Percentiles rank a stretch among this genome's conserved stretches.
Conservation (phyloP, 805 yeast genomes). For the Saccharomycopsis vini region DNA sequence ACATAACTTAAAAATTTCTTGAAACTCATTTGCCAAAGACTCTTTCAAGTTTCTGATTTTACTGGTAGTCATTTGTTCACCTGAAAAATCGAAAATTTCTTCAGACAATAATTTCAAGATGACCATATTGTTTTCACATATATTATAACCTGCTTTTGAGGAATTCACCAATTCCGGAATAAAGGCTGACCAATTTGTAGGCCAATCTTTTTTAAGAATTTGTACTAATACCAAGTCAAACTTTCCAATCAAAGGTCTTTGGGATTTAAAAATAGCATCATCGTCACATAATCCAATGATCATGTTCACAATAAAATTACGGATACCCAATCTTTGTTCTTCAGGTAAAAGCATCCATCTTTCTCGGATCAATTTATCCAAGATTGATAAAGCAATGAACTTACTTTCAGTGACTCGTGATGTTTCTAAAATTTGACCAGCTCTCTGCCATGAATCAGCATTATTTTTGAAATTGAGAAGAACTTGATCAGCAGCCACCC, state of each 20-base stretch:
- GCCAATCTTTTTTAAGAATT: conserved; percentile 97
- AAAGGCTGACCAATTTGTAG: conserved; percentile 95
- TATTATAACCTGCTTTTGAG: conserved; percentile 77
- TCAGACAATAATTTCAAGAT: conserved; percentile 83
- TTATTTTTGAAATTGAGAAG: conserved; percentile 82
- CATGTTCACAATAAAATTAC: conserved; percentile 91
- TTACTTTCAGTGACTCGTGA: conserved; percentile 80
- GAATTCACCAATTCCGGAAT: conserved; percentile 87
- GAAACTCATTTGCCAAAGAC: conserved; percentile 83
- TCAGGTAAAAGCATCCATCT: conserved; percentile 90
- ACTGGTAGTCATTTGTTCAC: conserved; percentile 94
- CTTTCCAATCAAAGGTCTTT: conserved; percentile 81
- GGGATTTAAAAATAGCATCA: conserved; percentile 57
- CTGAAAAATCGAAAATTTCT: conserved; percentile 93
- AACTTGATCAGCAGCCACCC: conserved; percentile 57
- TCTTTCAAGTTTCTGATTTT: conserved; percentile 75
- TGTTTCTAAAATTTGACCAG: conserved; percentile 77
- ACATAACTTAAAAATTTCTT: conserved; percentile 87
- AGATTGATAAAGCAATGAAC: conserved; percentile 81
- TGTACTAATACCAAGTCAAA: conserved; percentile 91
- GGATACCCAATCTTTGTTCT: conserved; percentile 83
- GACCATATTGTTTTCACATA: conserved; percentile 96
- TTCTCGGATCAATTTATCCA: conserved; percentile 83
- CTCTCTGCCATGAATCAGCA: conserved; percentile 92
- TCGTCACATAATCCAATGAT: conserved; percentile 84